A percentile compares a stretch with the other conserved stretches of the same genome.
Conservation (phyloP, 495 filamentous ascomycete species). For the Paragyromitra xinjiangensis region DNA sequence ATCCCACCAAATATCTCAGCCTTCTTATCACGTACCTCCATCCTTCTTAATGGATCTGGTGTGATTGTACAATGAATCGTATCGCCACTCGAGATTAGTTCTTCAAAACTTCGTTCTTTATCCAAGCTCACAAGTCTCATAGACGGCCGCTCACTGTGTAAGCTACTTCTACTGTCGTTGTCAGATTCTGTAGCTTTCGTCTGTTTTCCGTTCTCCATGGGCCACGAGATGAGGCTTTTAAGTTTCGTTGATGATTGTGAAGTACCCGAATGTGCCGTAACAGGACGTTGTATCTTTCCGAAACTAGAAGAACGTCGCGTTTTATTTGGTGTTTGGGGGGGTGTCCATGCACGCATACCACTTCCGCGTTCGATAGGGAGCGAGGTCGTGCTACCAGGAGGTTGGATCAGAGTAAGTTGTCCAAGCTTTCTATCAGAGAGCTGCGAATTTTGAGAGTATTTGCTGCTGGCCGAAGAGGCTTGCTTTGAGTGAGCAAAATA, state of each 20-base stretch:
- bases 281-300: conserved; percentile 63
- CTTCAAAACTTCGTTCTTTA: conserved; percentile 74
- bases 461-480: conserved; percentile 51
- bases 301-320: conserved; percentile 56
- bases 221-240: conserved; percentile 65
- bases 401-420: conserved; percentile 53
- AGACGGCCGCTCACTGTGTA: conserved; percentile 63
- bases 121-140: conserved; percentile 59
- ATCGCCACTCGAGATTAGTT: conserved; percentile 86
- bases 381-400: conserved; percentile 52
- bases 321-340: conserved; percentile 55
- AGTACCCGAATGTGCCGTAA: conserved; percentile 66
- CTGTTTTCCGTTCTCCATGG: conserved; percentile 59
- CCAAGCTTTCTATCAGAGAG: conserved; percentile 56
- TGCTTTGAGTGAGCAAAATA: conserved; percentile 53
- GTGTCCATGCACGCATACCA: conserved; percentile 50
- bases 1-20: background rate
- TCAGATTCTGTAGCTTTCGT: conserved; percentile 54
- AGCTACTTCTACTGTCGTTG: conserved; percentile 61
- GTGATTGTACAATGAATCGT: conserved; percentile 95
- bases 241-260: conserved; percentile 66
- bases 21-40: conserved; percentile 70
- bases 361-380: conserved; percentile 47
- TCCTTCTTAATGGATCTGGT: conserved; percentile 84
- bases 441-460: conserved; percentile 52